These are phyloP conservation scores for Bremia lactucae DNA, from an alignment of 352 stramenopile genomes.

Conservation along the genomic window DNA sequence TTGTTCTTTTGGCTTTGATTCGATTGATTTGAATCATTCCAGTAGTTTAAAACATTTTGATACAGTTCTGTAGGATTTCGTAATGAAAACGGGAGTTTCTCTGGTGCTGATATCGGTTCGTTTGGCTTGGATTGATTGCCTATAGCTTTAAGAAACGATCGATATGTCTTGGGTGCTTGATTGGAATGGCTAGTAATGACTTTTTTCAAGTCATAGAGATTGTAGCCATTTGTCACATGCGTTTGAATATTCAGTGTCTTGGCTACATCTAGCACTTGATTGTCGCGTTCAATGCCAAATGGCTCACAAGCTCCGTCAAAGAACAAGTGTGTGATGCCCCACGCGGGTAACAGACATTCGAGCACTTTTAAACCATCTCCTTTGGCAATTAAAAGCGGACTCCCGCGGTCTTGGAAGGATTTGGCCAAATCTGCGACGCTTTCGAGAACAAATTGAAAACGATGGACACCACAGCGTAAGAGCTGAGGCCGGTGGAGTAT, in stretches of 20 bases:
- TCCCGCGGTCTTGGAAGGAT: constrained; percentile 46
- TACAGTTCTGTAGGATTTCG: constrained; percentile 40
- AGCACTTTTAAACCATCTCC: constrained; percentile 75
- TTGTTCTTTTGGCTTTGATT: constrained; percentile 3
- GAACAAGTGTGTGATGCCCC: constrained; percentile 82
- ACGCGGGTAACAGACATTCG: constrained; percentile 64
- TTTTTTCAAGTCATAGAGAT: constrained; percentile 55
- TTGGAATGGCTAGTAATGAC: constrained; percentile 43
- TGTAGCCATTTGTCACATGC: constrained; percentile 45
- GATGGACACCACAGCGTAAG: constrained; percentile 65
- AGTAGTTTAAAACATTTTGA: constrained; percentile 48
- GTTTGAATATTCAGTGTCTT: constrained; percentile 51
- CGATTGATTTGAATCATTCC: constrained; percentile 9
- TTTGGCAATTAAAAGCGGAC: constrained; percentile 57
- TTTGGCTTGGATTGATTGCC: constrained; percentile 33
- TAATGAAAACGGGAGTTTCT: constrained; percentile 24
- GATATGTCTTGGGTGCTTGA: constrained; percentile 62
- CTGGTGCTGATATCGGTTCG: constrained; percentile 31
- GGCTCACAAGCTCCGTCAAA: constrained; percentile 88
- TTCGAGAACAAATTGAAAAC: constrained; percentile 90
- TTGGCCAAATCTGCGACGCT: constrained; percentile 78
- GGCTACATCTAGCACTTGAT: constrained; percentile 37
- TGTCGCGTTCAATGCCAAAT: constrained; percentile 79
- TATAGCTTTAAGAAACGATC: constrained; percentile 44
- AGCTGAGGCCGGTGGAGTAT: constrained; percentile 80